Conservation (phyloP, 1,284 basidiomycete species). For the Pseudozyma thailandica region DNA sequence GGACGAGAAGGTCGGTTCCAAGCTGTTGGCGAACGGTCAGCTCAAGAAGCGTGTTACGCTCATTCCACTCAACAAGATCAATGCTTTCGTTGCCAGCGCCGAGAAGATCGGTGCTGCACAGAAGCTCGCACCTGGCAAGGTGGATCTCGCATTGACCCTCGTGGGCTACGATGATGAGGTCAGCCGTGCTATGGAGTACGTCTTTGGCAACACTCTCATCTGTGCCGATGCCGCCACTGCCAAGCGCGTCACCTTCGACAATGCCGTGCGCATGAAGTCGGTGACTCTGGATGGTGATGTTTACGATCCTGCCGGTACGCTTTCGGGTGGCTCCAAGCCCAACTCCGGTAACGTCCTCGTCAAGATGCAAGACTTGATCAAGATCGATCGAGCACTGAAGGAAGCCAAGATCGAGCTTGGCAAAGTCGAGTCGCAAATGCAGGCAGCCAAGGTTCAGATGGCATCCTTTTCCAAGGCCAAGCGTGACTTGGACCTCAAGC, state of each 20-base stretch:
- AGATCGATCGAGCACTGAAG: slow-evolving; percentile 74
- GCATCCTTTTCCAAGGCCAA: slow-evolving; percentile 75
- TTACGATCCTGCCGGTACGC: slow-evolving; percentile 93
- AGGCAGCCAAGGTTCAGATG: slow-evolving; percentile 73
- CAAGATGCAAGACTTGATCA: slow-evolving; percentile 84
- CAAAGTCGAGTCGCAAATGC: slow-evolving; percentile 75
- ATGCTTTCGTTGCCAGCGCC: slow-evolving; percentile 75
- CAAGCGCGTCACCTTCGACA: slow-evolving; percentile 86
- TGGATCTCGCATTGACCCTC: slow-evolving; percentile 84
- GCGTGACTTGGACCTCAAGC: slow-evolving; percentile 85
- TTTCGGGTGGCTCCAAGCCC: slow-evolving; percentile 90
- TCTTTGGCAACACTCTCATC: slow-evolving; percentile 92
- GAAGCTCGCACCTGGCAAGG: slow-evolving; percentile 80
- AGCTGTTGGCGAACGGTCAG: slow-evolving; percentile 82
- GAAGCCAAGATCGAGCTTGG: slow-evolving; percentile 72
- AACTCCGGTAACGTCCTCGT: slow-evolving; percentile 79
- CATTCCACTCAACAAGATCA: slow-evolving; percentile 93
- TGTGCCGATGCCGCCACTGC: slow-evolving; percentile 90
- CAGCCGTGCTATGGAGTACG: slow-evolving; percentile 87
- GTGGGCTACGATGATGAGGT: slow-evolving; percentile 88
- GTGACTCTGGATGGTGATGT: slow-evolving; percentile 95
- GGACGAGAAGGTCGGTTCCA: slow-evolving; percentile 86
- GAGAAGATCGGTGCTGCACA: slow-evolving; percentile 83
- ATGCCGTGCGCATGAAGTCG: slow-evolving; percentile 79
- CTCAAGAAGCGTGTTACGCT: slow-evolving; percentile 91